A percentile compares a stretch with the other conserved stretches of the same genome.
Conservation (phyloP, 139 green algal genomes). For the Trebouxia sp. region DNA sequence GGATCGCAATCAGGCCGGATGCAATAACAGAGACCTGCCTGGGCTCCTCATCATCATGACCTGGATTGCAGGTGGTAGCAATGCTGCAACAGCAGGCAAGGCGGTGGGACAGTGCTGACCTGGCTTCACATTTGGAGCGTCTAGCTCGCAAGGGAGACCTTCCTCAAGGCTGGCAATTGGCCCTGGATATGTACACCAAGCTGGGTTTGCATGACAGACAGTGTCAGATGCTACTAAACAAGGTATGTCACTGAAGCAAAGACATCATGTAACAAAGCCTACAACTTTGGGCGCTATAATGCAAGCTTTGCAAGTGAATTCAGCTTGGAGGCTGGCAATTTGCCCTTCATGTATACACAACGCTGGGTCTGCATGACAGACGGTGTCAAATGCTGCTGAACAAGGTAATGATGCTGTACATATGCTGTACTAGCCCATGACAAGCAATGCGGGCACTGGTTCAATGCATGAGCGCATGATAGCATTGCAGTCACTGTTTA, state of each 20-base stretch:
- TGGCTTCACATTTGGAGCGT: slow-evolving; percentile 8
- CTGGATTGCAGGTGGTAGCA: neutral
- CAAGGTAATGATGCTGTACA: no score
- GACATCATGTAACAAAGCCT: no score
- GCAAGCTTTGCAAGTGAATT: neutral
- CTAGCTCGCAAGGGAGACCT: neutral
- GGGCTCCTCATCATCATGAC: no score
- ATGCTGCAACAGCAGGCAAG: neutral
- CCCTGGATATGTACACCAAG: slow-evolving; percentile 4
- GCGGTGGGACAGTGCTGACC: neutral
- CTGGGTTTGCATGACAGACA: neutral
- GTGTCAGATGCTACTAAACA: neutral
- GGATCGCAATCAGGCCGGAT: no score
- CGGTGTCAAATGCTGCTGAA: neutral
- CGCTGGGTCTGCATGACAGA: neutral
- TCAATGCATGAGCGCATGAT: no score
- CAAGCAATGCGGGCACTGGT: no score
- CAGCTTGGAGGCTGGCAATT: neutral
- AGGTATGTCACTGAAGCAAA: no score
- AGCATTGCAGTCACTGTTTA: no score
- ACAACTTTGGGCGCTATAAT: no score
- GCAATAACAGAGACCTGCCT: no score
- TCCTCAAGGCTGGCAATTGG: neutral
- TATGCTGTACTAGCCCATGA: no score
- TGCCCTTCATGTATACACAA: neutral